These are phyloP conservation scores for Ramicandelaber brevisporus DNA, from an alignment of 192 early-diverging fungal species.

Conservation along the genomic window DNA sequence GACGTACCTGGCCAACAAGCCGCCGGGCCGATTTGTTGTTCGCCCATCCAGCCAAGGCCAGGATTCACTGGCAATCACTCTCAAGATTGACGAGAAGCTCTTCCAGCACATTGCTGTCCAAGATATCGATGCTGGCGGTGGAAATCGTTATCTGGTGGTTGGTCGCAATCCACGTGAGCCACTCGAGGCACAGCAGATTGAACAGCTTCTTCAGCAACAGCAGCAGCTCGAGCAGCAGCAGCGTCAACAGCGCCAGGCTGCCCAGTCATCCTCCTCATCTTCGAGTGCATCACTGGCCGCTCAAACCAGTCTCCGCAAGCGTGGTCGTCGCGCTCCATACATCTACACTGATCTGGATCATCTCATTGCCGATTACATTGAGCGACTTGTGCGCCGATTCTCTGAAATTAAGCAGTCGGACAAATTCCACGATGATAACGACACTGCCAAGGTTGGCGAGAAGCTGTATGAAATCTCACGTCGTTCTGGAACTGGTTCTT, in stretches of 20 bases:
- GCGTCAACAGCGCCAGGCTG: too few species aligned
- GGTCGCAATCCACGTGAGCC: too few species aligned
- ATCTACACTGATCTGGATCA: constrained; percentile 78
- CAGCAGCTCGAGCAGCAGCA: too few species aligned
- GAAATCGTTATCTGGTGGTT: too few species aligned
- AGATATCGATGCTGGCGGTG: too few species aligned
- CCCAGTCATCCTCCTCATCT: too few species aligned
- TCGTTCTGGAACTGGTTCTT: too few species aligned
- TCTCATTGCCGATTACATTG: constrained; percentile 69
- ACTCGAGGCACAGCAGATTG: too few species aligned
- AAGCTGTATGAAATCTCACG: too few species aligned
- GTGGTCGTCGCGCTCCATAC: constrained; percentile 35
- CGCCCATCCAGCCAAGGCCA: constrained; percentile 73
- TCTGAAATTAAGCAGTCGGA: constrained; percentile 36
- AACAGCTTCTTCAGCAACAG: too few species aligned
- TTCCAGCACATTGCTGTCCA: constrained; percentile 62
- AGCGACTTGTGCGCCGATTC: constrained; percentile 47
- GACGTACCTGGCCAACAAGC: constrained; percentile 33
- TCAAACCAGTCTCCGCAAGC: constrained; percentile 42
- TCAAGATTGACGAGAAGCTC: constrained; percentile 67
- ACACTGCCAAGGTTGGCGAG: too few species aligned
- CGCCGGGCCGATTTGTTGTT: constrained; percentile 56
- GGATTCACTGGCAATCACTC: constrained; percentile 75
- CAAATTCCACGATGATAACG: constrained; percentile 65
- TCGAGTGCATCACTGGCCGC: too few species aligned